Conservation (phyloP, 2,329 filamentous ascomycete genomes). For the Alternaria solani region DNA sequence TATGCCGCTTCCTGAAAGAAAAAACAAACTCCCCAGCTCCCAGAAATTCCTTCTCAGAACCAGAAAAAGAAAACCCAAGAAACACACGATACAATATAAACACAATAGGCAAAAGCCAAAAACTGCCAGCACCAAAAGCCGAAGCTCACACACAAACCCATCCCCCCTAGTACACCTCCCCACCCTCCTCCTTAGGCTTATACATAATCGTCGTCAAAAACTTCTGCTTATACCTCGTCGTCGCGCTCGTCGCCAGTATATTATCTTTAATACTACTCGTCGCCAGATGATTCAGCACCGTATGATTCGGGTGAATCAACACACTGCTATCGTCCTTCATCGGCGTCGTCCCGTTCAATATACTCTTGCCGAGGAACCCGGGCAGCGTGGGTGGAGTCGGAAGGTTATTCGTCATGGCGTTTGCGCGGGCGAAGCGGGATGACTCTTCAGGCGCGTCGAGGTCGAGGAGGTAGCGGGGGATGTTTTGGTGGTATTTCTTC, state of each 20-base stretch:
- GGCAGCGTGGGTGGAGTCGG: constrained; percentile 85
- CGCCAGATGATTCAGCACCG: constrained; percentile 92
- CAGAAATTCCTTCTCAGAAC: too few relatives aligned
- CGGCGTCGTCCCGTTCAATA: constrained; percentile 86
- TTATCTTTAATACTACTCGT: constrained; percentile 99
- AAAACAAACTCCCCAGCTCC: too few relatives aligned
- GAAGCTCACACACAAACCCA: too few relatives aligned
- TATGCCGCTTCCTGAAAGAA: too few relatives aligned
- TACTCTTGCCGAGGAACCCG: constrained; percentile 91
- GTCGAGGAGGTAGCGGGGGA: constrained; percentile 87
- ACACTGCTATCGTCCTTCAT: constrained; percentile 99
- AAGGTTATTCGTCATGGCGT: constrained; percentile 77
- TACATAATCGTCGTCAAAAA: constrained; percentile 98
- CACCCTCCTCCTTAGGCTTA: constrained; percentile 74
- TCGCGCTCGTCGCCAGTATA: constrained; percentile 92
- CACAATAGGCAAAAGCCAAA: too few relatives aligned
- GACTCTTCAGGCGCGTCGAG: constrained; percentile 86
- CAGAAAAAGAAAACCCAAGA: too few relatives aligned
- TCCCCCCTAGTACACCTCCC: neutral
- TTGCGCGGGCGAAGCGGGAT: constrained; percentile 75
- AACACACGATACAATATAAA: too few relatives aligned
- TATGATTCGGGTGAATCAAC: constrained; percentile 95
- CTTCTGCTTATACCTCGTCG: constrained; percentile 98
- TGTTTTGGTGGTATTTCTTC: constrained; percentile 72
- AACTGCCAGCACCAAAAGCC: too few relatives aligned